Percentiles rank a stretch among this genome's conserved stretches.
Evolutionary conservation across 2,329 filamentous ascomycete species (phyloP).

Genomic region (Aspergillus sp.): DNA sequence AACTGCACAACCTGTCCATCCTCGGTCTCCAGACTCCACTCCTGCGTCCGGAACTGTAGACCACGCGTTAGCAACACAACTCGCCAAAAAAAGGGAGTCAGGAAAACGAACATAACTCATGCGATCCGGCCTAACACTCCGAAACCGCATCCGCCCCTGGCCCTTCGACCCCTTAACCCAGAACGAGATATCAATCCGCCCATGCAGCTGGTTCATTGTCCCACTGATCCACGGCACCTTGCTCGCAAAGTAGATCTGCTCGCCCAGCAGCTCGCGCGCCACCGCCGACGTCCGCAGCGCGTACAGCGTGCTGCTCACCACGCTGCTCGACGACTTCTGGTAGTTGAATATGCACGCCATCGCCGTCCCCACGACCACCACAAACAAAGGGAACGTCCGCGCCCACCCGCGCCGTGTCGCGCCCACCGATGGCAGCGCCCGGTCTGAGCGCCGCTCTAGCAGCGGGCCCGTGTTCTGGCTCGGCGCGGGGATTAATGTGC

Average conservation of each 20-base stretch:
- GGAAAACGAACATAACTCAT: conserved; percentile 46
- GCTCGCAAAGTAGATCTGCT: conserved; percentile 73
- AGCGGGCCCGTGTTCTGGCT: conserved; percentile 42
- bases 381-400: conserved; percentile 74
- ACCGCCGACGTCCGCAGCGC: conserved; percentile 69
- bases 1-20: conserved; percentile 63
- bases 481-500: conserved; percentile 43
- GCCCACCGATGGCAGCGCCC: conserved; percentile 40
- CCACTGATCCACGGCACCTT: conserved; percentile 76
- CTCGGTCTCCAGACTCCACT: conserved; percentile 73
- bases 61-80: conserved; percentile 3
- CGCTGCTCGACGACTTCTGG: conserved; percentile 81
- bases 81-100: conserved; percentile 4
- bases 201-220: conserved; percentile 88
- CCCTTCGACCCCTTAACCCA: conserved; percentile 69
- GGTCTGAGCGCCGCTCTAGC: conserved; percentile 44
- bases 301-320: conserved; percentile 84
- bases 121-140: conserved; percentile 59
- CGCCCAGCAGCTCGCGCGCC: conserved; percentile 70
- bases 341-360: conserved; percentile 96
- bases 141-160: conserved; percentile 69
- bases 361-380: conserved; percentile 58
- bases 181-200: conserved; percentile 78
- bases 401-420: conserved; percentile 53
- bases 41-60: conserved; percentile 67